Evolutionary conservation across 1,284 basidiomycete genomes (phyloP).

Genomic region (Papiliotrema nemorosa): DNA sequence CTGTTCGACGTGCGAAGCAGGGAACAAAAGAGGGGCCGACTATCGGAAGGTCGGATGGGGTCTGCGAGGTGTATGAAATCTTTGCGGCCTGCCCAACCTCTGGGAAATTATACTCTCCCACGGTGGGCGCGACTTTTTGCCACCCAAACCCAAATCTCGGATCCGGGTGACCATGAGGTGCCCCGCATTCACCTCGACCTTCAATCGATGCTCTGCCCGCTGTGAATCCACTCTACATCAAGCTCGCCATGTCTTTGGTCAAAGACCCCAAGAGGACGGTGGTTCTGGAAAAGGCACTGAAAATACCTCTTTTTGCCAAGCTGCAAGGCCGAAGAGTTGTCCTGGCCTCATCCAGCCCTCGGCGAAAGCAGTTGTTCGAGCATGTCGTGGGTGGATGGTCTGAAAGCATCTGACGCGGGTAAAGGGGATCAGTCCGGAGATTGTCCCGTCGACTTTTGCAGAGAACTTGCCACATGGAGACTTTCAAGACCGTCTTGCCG

Average conservation of each 20-base stretch:
- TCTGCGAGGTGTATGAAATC: background rate
- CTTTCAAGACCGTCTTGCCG: slow-evolving; percentile 70
- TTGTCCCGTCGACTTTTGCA: slow-evolving; percentile 81
- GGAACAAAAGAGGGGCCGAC: background rate
- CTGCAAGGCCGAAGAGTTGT: slow-evolving; percentile 68
- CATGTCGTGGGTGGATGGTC: background rate
- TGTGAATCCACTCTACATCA: too few species aligned
- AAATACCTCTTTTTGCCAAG: slow-evolving; percentile 65
- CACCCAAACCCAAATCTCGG: too few species aligned
- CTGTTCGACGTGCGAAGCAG: too few species aligned
- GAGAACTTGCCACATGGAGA: slow-evolving; percentile 70
- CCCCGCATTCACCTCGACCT: too few species aligned
- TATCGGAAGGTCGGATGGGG: background rate
- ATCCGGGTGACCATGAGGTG: too few species aligned
- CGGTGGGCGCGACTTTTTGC: background rate
- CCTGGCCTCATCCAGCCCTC: slow-evolving; percentile 79
- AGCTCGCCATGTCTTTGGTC: too few species aligned
- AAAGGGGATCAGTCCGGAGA: slow-evolving; percentile 79
- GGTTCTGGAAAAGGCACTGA: slow-evolving; percentile 69
- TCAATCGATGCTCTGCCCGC: too few species aligned
- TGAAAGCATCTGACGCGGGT: background rate
- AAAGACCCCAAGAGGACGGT: slow-evolving; percentile 29
- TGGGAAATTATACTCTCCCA: background rate
- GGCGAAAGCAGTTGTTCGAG: slow-evolving; percentile 78
- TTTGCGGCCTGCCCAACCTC: too few species aligned